A percentile compares a stretch with the other conserved stretches of the same genome.
Evolutionary conservation across 805 yeast species (phyloP).

Genomic region (Wickerhamiella domercqiae): DNA sequence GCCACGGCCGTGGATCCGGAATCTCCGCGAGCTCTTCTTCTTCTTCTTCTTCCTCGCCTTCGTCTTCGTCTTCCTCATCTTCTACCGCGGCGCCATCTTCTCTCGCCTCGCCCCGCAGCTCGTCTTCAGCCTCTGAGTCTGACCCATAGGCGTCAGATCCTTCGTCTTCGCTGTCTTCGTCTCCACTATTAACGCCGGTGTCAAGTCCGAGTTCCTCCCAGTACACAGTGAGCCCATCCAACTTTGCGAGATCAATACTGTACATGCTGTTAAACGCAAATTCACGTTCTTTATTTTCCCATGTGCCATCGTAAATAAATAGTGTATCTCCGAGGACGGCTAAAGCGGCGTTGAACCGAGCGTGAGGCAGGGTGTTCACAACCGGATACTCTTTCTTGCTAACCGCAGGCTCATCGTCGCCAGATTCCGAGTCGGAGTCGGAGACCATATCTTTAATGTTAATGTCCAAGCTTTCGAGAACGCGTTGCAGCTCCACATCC

Average conservation of each 20-base stretch:
- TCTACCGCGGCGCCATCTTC: conserved; percentile 30
- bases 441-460: conserved; percentile 17
- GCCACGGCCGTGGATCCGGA: conserved; percentile 90
- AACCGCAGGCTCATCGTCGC: conserved; percentile 26
- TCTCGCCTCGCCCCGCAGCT: conserved; percentile 19
- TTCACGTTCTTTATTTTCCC: conserved; percentile 83
- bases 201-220: conserved; percentile 70
- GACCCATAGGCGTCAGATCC: conserved; percentile 47
- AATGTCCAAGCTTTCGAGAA: conserved; percentile 23
- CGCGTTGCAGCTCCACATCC: conserved; percentile 64
- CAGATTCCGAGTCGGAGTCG: conserved; percentile 22
- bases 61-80: conserved; percentile 55
- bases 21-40: conserved; percentile 40
- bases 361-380: conserved; percentile 58
- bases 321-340: conserved; percentile 73
- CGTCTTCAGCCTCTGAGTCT: conserved; percentile 53
- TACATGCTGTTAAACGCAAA: conserved; percentile 73
- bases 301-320: conserved; percentile 79
- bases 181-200: conserved; percentile 23
- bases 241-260: conserved; percentile 65
- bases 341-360: conserved; percentile 73
- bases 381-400: conserved; percentile 33
- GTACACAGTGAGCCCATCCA: conserved; percentile 73
- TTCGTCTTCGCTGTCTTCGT: conserved; percentile 27
- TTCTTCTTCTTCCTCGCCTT: conserved; percentile 43